These are phyloP conservation scores for Ophiostoma triangulosporum DNA, from an alignment of 2,329 filamentous ascomycete species.

Conservation along the genomic window DNA sequence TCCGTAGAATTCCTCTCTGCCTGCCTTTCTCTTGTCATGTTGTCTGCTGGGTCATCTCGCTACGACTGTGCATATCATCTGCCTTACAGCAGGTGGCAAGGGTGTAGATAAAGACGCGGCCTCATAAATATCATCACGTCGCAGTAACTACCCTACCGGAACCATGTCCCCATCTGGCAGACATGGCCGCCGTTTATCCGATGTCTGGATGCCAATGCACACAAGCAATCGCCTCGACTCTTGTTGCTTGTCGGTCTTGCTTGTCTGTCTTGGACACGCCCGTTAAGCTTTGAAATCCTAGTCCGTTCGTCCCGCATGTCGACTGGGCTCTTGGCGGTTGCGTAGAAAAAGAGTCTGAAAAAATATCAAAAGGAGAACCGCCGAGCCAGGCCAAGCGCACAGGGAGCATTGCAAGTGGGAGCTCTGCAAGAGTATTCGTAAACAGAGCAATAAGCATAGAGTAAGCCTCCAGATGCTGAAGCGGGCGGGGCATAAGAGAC, in stretches of 20 bases:
- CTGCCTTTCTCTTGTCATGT: too few relatives aligned
- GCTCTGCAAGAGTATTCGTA: not conserved
- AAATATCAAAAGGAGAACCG: too few relatives aligned
- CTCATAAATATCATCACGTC: not conserved
- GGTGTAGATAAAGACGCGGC: too few relatives aligned
- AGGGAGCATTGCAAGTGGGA: not conserved
- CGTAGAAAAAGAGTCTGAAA: not conserved
- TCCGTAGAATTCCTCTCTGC: not conserved
- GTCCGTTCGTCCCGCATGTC: not conserved
- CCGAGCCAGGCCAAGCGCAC: not conserved
- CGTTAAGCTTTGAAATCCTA: not conserved
- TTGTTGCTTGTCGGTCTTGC: not conserved
- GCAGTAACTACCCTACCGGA: not conserved
- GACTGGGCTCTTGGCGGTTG: not conserved
- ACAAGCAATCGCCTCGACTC: not conserved
- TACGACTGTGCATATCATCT: too few relatives aligned
- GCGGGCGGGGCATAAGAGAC: not conserved
- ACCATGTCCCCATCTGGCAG: not conserved
- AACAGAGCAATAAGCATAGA: not conserved
- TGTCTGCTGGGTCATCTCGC: too few relatives aligned
- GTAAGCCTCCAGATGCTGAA: not conserved
- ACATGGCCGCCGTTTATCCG: not conserved
- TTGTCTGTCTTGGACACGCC: not conserved
- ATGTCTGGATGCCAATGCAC: not conserved
- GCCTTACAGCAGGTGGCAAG: too few relatives aligned